phyloP scores from a whole-genome alignment of 129 eudicot species.

The Escallonia rubra region DNA sequence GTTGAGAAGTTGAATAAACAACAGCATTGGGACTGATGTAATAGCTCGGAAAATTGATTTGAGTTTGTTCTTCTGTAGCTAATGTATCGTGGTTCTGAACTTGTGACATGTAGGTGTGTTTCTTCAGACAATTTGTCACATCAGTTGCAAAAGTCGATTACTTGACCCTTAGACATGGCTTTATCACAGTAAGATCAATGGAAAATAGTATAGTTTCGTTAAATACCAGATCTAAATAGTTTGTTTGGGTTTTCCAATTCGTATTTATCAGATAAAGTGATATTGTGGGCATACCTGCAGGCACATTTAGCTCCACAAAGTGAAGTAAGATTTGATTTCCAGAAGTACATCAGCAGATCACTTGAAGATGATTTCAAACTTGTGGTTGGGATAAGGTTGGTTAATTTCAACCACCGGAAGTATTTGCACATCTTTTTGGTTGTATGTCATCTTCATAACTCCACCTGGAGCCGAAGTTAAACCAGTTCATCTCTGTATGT shows the following conservation, averaged over 20 bases:
- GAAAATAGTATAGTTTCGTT: neutral
- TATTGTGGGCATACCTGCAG: conserved; percentile 11
- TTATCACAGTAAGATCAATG: conserved; percentile 44
- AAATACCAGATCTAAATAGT: neutral
- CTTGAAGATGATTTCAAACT: conserved; percentile 65
- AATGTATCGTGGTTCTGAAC: too few species aligned
- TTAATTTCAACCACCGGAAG: neutral
- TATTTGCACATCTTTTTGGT: neutral
- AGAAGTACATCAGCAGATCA: conserved; percentile 55
- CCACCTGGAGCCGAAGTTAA: neutral
- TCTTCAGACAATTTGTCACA: conserved; percentile 46
- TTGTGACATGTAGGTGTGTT: conserved; percentile 41
- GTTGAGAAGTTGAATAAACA: too few species aligned
- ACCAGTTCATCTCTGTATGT: neutral
- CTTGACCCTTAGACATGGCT: conserved; percentile 59
- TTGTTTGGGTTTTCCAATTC: neutral
- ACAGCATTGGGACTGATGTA: too few species aligned
- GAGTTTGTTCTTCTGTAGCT: too few species aligned
- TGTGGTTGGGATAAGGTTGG: conserved; percentile 57
- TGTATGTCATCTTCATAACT: neutral
- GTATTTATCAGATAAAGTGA: neutral
- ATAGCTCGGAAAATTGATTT: too few species aligned
- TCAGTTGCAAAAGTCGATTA: conserved; percentile 65
- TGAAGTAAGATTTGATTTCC: conserved; percentile 45
- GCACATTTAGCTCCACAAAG: conserved; percentile 53